Evolutionary conservation across 2,329 filamentous ascomycete genomes (phyloP).

Genomic region (Stagonosporopsis chrysanthemi): DNA sequence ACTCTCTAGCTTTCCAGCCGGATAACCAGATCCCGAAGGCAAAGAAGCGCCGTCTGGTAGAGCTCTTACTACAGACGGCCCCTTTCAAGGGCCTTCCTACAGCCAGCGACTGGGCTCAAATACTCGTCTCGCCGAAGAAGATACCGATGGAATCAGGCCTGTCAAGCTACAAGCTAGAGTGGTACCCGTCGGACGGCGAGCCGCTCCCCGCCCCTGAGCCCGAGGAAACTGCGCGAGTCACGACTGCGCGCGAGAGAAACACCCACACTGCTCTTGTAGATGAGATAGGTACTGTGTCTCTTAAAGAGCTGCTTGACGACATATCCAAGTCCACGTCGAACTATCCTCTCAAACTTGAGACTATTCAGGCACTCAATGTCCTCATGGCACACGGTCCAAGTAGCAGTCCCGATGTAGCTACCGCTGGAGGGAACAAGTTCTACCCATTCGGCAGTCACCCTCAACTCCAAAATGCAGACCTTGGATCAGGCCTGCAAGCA

Average conservation of each 20-base stretch:
- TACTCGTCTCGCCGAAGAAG: conserved; percentile 37
- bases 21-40: conserved; percentile 45
- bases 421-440: conserved; percentile 61
- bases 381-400: conserved; percentile 60
- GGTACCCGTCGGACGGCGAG: conserved; percentile 36
- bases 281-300: conserved; percentile 33
- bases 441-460: conserved; percentile 55
- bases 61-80: conserved; percentile 51
- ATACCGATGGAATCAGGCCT: conserved; percentile 24
- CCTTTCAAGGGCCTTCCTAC: conserved; percentile 40
- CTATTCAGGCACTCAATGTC: conserved; percentile 66
- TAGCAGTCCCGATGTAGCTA: conserved; percentile 50
- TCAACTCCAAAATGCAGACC: conserved; percentile 47
- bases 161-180: conserved; percentile 23
- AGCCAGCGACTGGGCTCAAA: conserved; percentile 52
- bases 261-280: conserved; percentile 32
- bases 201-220: conserved; percentile 26
- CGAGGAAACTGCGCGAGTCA: conserved; percentile 26
- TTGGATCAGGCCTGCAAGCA: conserved; percentile 63
- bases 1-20: conserved; percentile 44
- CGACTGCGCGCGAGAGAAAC: conserved; percentile 27
- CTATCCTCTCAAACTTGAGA: conserved; percentile 57
- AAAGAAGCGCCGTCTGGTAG: conserved; percentile 58
- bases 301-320: conserved; percentile 53
- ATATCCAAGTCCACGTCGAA: conserved; percentile 51